Conservation (phyloP, 176 grass and related monocot genomes). For the Puccinellia tenuiflora region DNA sequence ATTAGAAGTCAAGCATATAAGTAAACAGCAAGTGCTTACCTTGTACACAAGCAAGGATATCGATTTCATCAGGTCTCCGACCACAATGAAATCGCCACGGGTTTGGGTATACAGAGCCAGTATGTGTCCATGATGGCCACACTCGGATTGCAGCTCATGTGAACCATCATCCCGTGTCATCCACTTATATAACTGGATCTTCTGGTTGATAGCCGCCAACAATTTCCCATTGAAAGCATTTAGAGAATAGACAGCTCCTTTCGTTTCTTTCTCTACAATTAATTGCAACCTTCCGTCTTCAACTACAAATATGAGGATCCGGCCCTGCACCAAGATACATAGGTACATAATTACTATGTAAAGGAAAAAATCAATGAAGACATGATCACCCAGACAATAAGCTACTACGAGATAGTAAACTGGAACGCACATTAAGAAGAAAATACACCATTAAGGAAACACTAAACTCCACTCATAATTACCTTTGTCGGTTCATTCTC, state of each 20-base stretch:
- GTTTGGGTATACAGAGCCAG: conserved; percentile 88
- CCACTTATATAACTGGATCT: conserved; percentile 94
- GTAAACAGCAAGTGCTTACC: conserved; percentile 35
- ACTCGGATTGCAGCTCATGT: conserved; percentile 82
- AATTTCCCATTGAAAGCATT: conserved; percentile 94
- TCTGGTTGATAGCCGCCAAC: conserved; percentile 95
- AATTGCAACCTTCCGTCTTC: conserved; percentile 85
- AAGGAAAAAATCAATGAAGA: not conserved
- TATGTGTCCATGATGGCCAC: conserved; percentile 91
- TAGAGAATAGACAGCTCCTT: conserved; percentile 84
- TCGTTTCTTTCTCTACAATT: conserved; percentile 94
- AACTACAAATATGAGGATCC: conserved; percentile 87
- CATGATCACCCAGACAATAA: not conserved
- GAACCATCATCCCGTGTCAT: conserved; percentile 69
- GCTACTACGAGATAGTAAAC: not conserved
- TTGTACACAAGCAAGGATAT: conserved; percentile 94
- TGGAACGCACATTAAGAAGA: not conserved
- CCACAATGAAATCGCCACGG: conserved; percentile 94
- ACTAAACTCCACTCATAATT: not conserved
- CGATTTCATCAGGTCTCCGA: conserved; percentile 95
- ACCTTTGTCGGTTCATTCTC: conserved; percentile 97
- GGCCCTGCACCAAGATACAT: conserved; percentile 48
- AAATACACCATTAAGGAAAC: not conserved
- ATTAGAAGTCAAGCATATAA: not conserved
- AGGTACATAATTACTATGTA: conserved; percentile 1